Percentiles rank a stretch among this genome's conserved stretches.
Conservation (phyloP, 1,284 basidiomycete genomes). For the Pseudozyma hubeiensis region DNA sequence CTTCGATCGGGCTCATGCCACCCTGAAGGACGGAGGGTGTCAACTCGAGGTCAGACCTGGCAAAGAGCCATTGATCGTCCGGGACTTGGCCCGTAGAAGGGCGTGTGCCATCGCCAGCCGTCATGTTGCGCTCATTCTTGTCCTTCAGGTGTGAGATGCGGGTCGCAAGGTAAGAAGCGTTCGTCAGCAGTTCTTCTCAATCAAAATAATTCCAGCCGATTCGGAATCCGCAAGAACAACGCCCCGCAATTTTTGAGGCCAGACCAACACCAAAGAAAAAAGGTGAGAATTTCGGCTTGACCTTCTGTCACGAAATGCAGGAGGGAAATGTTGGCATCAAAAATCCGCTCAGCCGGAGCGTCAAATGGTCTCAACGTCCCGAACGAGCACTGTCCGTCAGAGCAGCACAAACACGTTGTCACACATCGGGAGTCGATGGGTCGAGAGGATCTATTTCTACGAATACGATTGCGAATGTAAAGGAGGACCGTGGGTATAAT, state of each 20-base stretch:
- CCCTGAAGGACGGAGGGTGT: conserved; percentile 51
- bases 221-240: conserved; percentile 6
- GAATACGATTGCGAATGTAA: neutral
- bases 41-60: conserved; percentile 38
- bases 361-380: no score
- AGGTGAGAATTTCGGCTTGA: no score
- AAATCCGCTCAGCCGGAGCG: no score
- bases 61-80: conserved; percentile 57
- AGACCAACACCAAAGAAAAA: no score
- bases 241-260: neutral
- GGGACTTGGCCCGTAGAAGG: conserved; percentile 15
- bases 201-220: neutral
- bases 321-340: no score
- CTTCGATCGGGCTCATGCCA: conserved; percentile 40
- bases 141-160: neutral
- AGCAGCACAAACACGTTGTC: no score
- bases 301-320: neutral
- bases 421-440: no score
- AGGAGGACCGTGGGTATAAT: conserved; percentile 1
- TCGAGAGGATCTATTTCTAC: neutral
- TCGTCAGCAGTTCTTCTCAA: neutral
- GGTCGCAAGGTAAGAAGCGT: neutral
- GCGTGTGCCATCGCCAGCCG: conserved; percentile 20
- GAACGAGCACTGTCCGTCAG: no score
- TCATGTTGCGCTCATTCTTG: conserved; percentile 37